phyloP scores from a whole-genome alignment of 179 eudicot species.

The Gypsophila paniculata region DNA sequence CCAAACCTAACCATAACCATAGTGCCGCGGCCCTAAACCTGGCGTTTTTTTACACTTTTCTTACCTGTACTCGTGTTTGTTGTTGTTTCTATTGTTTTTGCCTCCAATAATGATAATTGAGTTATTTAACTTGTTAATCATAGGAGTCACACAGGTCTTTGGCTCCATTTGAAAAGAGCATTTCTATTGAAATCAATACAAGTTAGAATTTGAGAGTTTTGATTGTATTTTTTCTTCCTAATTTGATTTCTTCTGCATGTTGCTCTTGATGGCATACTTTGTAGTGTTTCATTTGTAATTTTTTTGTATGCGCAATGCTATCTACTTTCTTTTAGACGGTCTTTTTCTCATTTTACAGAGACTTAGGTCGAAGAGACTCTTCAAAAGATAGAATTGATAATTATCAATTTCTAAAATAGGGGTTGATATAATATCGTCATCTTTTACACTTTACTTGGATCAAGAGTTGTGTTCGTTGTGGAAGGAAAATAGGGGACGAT shows the following conservation, averaged over 20 bases:
- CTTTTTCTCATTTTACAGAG: too few relatives aligned
- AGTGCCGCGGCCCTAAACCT: conserved; percentile 27
- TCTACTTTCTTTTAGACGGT: too few relatives aligned
- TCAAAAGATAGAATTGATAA: too few relatives aligned
- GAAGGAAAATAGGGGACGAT: too few relatives aligned
- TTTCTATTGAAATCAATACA: conserved; percentile 22
- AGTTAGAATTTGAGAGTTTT: conserved; percentile 15
- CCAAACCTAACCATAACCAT: conserved; percentile 11
- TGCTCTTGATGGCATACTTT: neutral
- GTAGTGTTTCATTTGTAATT: neutral
- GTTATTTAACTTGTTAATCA: conserved; percentile 22
- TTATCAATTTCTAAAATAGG: too few relatives aligned
- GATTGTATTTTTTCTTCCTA: neutral
- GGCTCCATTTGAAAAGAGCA: conserved; percentile 25
- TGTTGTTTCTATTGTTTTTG: conserved; percentile 28
- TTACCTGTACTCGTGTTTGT: conserved; percentile 19
- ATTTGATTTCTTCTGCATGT: neutral
- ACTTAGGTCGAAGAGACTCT: too few relatives aligned
- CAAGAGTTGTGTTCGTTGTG: too few relatives aligned
- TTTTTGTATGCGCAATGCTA: neutral
- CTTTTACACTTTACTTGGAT: too few relatives aligned
- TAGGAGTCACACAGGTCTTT: conserved; percentile 23
- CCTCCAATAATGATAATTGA: conserved; percentile 17
- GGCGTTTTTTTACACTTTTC: conserved; percentile 10
- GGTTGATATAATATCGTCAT: too few relatives aligned